Evolutionary conservation across 768 basidiomycete genomes (phyloP), one percentile per base, ranked within the genome.

Genomic region (Suillus hirtellus): DNA sequence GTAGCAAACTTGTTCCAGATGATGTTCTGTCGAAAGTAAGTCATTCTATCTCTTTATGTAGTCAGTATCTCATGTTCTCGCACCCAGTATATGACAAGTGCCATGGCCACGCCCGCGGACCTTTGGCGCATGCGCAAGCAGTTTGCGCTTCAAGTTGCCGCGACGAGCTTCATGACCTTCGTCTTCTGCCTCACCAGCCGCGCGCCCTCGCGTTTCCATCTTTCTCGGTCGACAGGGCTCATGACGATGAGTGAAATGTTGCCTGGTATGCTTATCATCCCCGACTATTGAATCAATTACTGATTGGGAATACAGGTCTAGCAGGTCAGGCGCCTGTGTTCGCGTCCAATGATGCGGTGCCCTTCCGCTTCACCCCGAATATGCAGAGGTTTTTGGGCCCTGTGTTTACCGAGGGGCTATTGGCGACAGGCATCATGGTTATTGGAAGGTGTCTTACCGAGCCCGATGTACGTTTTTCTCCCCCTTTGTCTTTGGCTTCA

Each of bases 61-160:
- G 7, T 11, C n/a, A 27, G 11, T 60, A 21, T 15, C 47, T 40
- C 47, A 24, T 46, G 42, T 27, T 49, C 54, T 60, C 34, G 65
- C 60, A 58, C 3, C 42, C 61, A 99, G 97, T 99, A 95, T 74
- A 93, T 99, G 91, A 81, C 87, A 46, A 86, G 85, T 40, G 89
- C 90, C 27, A 96, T 98, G 93, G 79, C 83, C 53, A 84, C 84
- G 2, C 87, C 96, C 5, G 85, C 86, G 62, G 93, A 95, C 69
- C 82, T 99, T 3, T 99, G 96, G 96, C 84, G 92, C 64, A 95
- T 99, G 87, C 88, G 97, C 64, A 99, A 97, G 78, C 96, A 98
- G 76, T 97, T 99, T 75, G 89, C 96, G 10, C 75, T 90, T 46
- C 96, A 99, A 72, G 80, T 95, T 43, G 94, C 97, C 7, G 84